These are phyloP conservation scores for Phylloporus sp. DNA, from an alignment of 768 basidiomycete species.

Conservation along the genomic window DNA sequence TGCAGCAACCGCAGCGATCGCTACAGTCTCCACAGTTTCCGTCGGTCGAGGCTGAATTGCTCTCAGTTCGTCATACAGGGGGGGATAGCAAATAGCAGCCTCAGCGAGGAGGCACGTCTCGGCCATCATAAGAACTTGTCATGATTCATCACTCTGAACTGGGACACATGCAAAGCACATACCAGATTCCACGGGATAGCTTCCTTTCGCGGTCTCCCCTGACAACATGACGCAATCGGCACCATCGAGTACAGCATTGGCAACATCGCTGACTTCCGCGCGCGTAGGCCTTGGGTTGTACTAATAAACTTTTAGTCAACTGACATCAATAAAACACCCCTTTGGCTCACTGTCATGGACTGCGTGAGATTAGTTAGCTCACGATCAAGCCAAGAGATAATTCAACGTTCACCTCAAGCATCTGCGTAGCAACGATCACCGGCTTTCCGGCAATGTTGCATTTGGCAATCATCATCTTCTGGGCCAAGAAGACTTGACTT, in stretches of 20 bases:
- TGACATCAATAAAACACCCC: background rate
- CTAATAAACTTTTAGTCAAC: constrained; percentile 36
- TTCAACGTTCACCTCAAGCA: constrained; percentile 76
- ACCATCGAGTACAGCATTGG: constrained; percentile 98
- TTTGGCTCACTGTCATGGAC: constrained; percentile 82
- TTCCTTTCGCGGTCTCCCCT: constrained; percentile 97
- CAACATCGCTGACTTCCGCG: constrained; percentile 98
- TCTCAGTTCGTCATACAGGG: constrained; percentile 86
- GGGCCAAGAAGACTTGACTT: constrained; percentile 96
- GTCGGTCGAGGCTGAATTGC: constrained; percentile 81
- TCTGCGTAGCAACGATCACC: constrained; percentile 97
- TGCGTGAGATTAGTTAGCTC: constrained; percentile 27
- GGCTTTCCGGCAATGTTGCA: constrained; percentile 98
- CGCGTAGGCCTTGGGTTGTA: constrained; percentile 99
- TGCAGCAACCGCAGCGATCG: constrained; percentile 93
- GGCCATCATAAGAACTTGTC: constrained; percentile 97
- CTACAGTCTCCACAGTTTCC: constrained; percentile 91
- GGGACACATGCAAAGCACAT: constrained; percentile 21
- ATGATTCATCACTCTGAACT: background rate
- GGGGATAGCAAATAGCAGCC: constrained; percentile 90
- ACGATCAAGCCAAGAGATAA: background rate
- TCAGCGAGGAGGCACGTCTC: constrained; percentile 98
- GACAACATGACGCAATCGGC: constrained; percentile 99
- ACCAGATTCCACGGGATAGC: constrained; percentile 95
- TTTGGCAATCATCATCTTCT: constrained; percentile 99